phyloP scores from a whole-genome alignment of 2,329 filamentous ascomycete species.

The Exophiala sp. region DNA sequence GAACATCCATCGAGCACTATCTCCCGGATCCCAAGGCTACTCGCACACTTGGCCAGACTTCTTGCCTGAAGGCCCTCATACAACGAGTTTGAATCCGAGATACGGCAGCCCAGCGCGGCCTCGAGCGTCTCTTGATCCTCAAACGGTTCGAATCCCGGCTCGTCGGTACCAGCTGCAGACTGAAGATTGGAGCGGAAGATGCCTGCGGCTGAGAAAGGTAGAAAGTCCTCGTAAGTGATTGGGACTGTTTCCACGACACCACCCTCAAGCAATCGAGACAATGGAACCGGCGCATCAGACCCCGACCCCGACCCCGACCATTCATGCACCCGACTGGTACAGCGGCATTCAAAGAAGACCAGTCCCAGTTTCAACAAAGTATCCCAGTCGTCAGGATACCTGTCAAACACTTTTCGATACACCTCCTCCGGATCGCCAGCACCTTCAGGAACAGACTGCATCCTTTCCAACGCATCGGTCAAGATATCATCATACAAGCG shows the following conservation, averaged over 20 bases:
- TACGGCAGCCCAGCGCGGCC: background rate
- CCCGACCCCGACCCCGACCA: background rate
- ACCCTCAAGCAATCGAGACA: conserved; percentile 34
- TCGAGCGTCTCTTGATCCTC: background rate
- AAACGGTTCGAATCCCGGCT: background rate
- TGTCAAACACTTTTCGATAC: conserved; percentile 35
- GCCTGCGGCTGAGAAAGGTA: conserved; percentile 49
- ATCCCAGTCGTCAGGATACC: conserved; percentile 41
- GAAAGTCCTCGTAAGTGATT: conserved; percentile 51
- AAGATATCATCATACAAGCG: conserved; percentile 45
- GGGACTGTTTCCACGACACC: conserved; percentile 38
- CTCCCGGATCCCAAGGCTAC: background rate
- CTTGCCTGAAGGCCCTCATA: background rate
- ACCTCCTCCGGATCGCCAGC: conserved; percentile 26
- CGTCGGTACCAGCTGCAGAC: background rate
- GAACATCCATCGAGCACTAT: conserved; percentile 1
- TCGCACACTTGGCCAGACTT: background rate
- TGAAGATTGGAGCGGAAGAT: conserved; percentile 47
- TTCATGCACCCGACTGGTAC: conserved; percentile 21
- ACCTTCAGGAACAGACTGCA: conserved; percentile 7
- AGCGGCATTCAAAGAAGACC: conserved; percentile 39
- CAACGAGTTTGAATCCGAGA: background rate
- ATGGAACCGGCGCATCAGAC: background rate
- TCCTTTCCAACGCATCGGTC: conserved; percentile 2
- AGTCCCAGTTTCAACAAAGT: conserved; percentile 36